A percentile compares a stretch with the other conserved stretches of the same genome.
Evolutionary conservation across 2,329 filamentous ascomycete species (phyloP).

Genomic region (Coleophoma eucalyptorum): DNA sequence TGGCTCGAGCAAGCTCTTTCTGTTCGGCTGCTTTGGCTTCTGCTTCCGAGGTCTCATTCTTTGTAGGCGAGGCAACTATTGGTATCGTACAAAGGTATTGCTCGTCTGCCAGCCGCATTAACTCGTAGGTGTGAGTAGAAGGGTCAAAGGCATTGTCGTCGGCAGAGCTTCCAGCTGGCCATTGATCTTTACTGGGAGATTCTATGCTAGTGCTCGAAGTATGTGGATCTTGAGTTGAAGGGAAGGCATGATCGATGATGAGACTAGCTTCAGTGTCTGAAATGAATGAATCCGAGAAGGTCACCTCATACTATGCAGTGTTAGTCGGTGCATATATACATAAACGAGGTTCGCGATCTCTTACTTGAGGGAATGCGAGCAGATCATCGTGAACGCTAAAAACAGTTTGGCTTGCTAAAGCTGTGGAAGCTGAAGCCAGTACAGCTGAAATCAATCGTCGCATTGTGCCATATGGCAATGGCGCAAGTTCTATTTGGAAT

Average conservation of each 20-base stretch:
- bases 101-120: slow-evolving; percentile 53
- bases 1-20: slow-evolving; percentile 64
- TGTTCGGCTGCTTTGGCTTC: slow-evolving; percentile 54
- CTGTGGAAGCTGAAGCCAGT: slow-evolving; percentile 26
- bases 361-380: slow-evolving; percentile 67
- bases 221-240: slow-evolving; percentile 15
- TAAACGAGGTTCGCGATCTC: slow-evolving; percentile 6
- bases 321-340: slow-evolving; percentile 9
- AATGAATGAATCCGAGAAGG: slow-evolving; percentile 58
- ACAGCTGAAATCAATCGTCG: slow-evolving; percentile 20
- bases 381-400: slow-evolving; percentile 73
- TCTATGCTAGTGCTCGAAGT: slow-evolving; percentile 18
- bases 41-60: slow-evolving; percentile 44
- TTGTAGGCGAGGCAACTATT: slow-evolving; percentile 40
- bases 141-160: slow-evolving; percentile 16
- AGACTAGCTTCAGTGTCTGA: slow-evolving; percentile 51
- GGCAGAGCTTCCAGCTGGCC: slow-evolving; percentile 2
- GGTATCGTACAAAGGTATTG: slow-evolving; percentile 66
- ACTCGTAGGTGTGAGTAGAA: slow-evolving; percentile 44
- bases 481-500: not conserved
- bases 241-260: slow-evolving; percentile 32
- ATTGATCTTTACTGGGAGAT: slow-evolving; percentile 10
- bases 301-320: slow-evolving; percentile 54
- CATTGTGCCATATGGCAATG: slow-evolving; percentile 28
- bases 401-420: slow-evolving; percentile 48